Evolutionary conservation across 371 early-diverging fungal genomes (phyloP).

Genomic region (Rhizopus delemar): DNA sequence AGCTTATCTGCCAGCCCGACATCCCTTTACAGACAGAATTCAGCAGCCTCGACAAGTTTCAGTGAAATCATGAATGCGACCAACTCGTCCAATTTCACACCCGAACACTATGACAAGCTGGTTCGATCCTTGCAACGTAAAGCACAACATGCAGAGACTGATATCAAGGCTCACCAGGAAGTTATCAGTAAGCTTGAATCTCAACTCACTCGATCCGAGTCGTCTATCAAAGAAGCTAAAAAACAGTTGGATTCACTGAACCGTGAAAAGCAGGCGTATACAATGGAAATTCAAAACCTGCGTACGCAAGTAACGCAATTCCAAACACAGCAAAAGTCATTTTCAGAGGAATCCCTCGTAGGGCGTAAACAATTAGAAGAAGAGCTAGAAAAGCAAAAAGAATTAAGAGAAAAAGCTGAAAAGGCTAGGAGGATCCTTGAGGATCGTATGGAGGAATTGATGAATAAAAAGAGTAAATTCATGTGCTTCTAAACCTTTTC

Average conservation of each 20-base stretch:
- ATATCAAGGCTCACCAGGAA: constrained; percentile 45
- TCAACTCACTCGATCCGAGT: constrained; percentile 45
- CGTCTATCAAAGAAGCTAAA: constrained; percentile 40
- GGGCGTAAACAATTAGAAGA: constrained; percentile 34
- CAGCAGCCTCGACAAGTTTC: constrained; percentile 24
- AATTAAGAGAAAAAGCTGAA: constrained; percentile 53
- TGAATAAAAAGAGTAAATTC: constrained; percentile 56
- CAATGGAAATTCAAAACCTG: constrained; percentile 42
- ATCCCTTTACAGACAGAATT: constrained; percentile 27
- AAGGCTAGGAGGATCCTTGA: constrained; percentile 50
- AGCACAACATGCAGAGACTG: constrained; percentile 41
- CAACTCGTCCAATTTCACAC: constrained; percentile 24
- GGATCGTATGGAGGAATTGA: constrained; percentile 52
- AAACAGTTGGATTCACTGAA: constrained; percentile 43
- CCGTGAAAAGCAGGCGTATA: constrained; percentile 44
- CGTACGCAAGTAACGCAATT: constrained; percentile 42
- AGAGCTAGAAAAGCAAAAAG: constrained; percentile 36
- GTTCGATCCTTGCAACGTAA: constrained; percentile 51
- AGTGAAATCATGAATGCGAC: constrained; percentile 28
- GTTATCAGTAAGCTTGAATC: constrained; percentile 46
- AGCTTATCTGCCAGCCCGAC: constrained; percentile 6
- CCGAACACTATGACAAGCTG: constrained; percentile 51
- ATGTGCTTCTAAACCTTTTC: constrained; percentile 48
- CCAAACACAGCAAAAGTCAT: constrained; percentile 26
- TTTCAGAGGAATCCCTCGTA: constrained; percentile 16